Evolutionary conservation across 2,329 filamentous ascomycete genomes (phyloP).

Genomic region (Colletotrichum scovillei): DNA sequence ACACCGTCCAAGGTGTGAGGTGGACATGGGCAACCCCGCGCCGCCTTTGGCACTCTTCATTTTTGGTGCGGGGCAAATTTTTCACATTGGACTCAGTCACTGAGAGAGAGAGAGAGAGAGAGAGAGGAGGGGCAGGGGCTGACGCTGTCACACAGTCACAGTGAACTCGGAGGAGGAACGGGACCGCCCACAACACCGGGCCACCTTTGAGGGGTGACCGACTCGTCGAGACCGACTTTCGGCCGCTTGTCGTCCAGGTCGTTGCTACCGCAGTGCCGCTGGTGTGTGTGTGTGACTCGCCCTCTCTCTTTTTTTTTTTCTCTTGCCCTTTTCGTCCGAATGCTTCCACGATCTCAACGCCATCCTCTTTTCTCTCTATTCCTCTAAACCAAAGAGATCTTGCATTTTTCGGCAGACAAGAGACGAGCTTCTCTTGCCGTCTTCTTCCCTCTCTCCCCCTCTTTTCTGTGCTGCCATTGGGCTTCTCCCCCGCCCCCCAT

Average conservation of each 20-base stretch:
- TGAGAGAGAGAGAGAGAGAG: neutral
- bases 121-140: neutral
- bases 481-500: neutral
- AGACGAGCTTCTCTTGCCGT: neutral
- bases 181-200: neutral
- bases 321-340: conserved; percentile 12
- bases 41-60: neutral
- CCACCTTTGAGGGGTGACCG: neutral
- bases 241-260: conserved; percentile 29
- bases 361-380: neutral
- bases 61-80: conserved; percentile 9
- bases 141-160: neutral
- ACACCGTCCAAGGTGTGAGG: neutral
- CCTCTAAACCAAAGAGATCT: neutral
- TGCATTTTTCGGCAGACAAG: conserved; percentile 1
- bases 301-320: neutral
- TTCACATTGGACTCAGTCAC: neutral
- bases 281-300: conserved; percentile 23
- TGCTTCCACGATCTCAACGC: conserved; percentile 10
- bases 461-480: conserved; percentile 3
- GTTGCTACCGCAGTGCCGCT: no score
- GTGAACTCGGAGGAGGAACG: neutral
- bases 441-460: neutral
- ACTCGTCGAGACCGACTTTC: conserved; percentile 31
- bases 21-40: conserved; percentile 17